phyloP scores from a whole-genome alignment of 2,329 filamentous ascomycete species.

The Monosporascus sp. region DNA sequence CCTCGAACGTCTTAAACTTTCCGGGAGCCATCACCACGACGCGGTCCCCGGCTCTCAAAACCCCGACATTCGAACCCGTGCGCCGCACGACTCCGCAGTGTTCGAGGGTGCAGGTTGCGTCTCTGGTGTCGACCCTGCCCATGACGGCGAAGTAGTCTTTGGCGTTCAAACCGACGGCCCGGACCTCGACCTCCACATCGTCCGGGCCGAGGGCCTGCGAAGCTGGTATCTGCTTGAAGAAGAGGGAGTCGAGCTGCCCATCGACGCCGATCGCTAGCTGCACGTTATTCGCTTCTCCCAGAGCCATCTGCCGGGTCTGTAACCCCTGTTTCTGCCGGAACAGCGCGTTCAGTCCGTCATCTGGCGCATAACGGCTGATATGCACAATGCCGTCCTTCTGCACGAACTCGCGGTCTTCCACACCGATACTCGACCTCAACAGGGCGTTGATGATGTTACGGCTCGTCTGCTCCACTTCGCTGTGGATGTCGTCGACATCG shows the following conservation, averaged over 20 bases:
- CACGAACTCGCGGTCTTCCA: conserved; percentile 6
- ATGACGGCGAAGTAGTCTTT: conserved; percentile 11
- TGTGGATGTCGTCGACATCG: conserved; percentile 7
- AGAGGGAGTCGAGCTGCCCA: conserved; percentile 8
- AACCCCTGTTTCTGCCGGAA: conserved; percentile 6
- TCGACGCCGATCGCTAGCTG: conserved; percentile 3
- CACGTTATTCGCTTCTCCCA: neutral
- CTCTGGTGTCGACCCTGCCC: conserved; percentile 5
- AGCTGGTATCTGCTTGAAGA: conserved; percentile 2
- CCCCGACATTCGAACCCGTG: neutral
- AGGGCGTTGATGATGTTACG: conserved; percentile 1
- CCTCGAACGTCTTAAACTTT: conserved; percentile 1
- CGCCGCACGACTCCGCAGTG: neutral
- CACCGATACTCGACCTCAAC: neutral
- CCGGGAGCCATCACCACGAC: conserved; percentile 5
- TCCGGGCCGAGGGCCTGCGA: neutral
- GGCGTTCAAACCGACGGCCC: conserved; percentile 5
- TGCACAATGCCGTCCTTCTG: conserved; percentile 3
- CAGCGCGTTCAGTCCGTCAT: conserved; percentile 4
- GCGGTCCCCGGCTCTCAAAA: neutral
- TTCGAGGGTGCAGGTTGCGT: conserved; percentile 7
- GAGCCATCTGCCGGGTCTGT: neutral
- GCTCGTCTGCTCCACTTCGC: neutral
- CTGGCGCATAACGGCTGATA: conserved; percentile 9
- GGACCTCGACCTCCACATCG: conserved; percentile 6